Conservation (phyloP, 768 basidiomycete genomes). For the Naganishia friedmannii region DNA sequence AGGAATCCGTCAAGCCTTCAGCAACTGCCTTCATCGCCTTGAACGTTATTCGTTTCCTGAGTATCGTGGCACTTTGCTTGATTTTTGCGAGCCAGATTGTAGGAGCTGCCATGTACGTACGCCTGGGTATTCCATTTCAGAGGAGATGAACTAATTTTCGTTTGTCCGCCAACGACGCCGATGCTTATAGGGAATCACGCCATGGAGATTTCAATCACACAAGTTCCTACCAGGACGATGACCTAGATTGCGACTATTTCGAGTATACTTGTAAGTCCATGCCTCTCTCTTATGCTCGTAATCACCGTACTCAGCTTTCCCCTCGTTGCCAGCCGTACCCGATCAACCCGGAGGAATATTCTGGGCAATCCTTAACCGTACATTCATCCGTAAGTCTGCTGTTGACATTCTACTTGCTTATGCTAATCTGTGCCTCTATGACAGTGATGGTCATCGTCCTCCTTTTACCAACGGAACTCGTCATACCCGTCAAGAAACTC, state of each 20-base stretch:
- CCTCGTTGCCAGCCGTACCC: conserved; percentile 70
- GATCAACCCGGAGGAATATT: conserved; percentile 87
- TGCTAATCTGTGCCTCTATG: not conserved
- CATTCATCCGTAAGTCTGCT: conserved; percentile 62
- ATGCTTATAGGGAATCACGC: conserved; percentile 41
- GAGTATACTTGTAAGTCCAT: conserved; percentile 54
- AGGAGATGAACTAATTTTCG: not conserved
- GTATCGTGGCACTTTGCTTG: conserved; percentile 72
- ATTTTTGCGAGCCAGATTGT: conserved; percentile 68
- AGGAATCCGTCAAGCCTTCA: conserved; percentile 35
- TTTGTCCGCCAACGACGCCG: conserved; percentile 41
- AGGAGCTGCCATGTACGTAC: conserved; percentile 45
- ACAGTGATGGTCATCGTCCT: conserved; percentile 71
- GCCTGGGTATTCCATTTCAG: not conserved
- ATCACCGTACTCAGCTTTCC: conserved; percentile 22
- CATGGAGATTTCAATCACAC: not conserved
- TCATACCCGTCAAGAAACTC: conserved; percentile 62
- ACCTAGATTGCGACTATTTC: conserved; percentile 71
- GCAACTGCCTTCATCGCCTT: conserved; percentile 57
- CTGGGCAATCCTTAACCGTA: conserved; percentile 83
- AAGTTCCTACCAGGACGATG: conserved; percentile 29
- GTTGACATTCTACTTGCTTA: not conserved
- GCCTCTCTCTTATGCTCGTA: not conserved
- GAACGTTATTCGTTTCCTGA: conserved; percentile 72
- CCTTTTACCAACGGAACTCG: conserved; percentile 72